Base-by-base conservation (phyloP, 225 moss, liverwort and hornwort genomes). In the Sphagnum tenellum region DNA sequence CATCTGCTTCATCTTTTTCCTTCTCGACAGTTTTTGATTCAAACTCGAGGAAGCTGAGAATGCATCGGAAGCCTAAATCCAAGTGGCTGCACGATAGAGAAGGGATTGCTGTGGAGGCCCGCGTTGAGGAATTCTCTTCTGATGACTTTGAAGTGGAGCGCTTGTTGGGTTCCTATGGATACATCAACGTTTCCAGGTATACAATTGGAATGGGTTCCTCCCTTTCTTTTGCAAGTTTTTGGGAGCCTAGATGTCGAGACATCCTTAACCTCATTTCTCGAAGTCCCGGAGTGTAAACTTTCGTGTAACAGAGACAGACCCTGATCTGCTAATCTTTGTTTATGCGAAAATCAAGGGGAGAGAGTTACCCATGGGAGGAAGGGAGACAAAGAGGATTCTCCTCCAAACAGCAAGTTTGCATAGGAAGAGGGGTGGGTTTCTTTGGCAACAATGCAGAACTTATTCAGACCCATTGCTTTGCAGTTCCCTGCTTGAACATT, bases 91-190 rank as follows among this genome's bases (percentile, higher is more conserved):
- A 9, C 64, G 70, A 67, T 8, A 13, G 14, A 10, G 13, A 45
- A 61, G 70, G 57, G 63, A 68, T 57, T 48, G 69, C 44, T 4
- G 80, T 78, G 49, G 73, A 71, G 50, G 81, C 77, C 14, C 72
- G 79, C 53, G 52, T 95, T 49, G 84, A 88, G 64, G 67, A 83
- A 67, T 96, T 90, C 44, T 86, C 92, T 6, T 92, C 96, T 4
- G 92, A 90, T 8, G 92, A 96, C 78, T 96, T 92, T 55, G 82
- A 87, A 46, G 86, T 96, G 53, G 79, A 86, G 51, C 88, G 89
- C 0, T 57, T 96, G 13, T 47, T 96, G 64, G 86, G 86, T 5
- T 87, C 90, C 6, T 92, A 86, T 65, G 92, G 96, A 8, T 96
- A 92, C 59, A 85, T 96, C 70, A 96, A 88, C 54, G 84, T 96